Conservation (phyloP, 345 rosid species). For the Populus simonii region DNA sequence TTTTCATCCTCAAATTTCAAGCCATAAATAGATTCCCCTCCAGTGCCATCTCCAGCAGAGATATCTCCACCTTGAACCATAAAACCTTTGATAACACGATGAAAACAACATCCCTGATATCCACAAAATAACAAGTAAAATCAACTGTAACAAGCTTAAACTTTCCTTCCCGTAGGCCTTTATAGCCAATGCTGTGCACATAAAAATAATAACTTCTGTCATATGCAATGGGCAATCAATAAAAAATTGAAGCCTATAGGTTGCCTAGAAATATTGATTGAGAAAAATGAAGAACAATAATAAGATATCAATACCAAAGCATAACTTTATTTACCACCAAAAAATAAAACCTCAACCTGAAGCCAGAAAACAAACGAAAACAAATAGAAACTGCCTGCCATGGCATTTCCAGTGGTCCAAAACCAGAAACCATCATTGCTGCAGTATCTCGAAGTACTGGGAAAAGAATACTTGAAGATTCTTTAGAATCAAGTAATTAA, state of each 20-base stretch:
- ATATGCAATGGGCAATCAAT: background rate
- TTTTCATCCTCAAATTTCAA: constrained; percentile 89
- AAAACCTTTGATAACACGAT: constrained; percentile 78
- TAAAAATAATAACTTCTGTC: background rate
- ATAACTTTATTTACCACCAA: background rate
- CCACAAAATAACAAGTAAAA: background rate
- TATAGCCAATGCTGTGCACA: background rate
- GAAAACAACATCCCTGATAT: constrained; percentile 75
- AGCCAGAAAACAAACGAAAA: background rate
- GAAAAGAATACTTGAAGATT: background rate
- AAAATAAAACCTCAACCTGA: background rate
- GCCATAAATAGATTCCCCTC: constrained; percentile 93
- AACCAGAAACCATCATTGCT: background rate
- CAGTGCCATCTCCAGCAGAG: constrained; percentile 85
- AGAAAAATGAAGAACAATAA: background rate
- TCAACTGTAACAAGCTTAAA: background rate
- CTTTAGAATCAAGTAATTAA: background rate
- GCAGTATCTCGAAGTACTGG: background rate
- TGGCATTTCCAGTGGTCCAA: constrained; percentile 3
- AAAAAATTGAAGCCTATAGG: background rate
- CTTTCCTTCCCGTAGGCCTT: background rate
- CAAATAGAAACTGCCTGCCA: background rate
- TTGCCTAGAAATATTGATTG: background rate
- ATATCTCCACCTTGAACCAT: constrained; percentile 97
- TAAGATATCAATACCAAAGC: background rate